Base-by-base conservation (phyloP, 495 filamentous ascomycete genomes). In the Aspergillus sparsus region DNA sequence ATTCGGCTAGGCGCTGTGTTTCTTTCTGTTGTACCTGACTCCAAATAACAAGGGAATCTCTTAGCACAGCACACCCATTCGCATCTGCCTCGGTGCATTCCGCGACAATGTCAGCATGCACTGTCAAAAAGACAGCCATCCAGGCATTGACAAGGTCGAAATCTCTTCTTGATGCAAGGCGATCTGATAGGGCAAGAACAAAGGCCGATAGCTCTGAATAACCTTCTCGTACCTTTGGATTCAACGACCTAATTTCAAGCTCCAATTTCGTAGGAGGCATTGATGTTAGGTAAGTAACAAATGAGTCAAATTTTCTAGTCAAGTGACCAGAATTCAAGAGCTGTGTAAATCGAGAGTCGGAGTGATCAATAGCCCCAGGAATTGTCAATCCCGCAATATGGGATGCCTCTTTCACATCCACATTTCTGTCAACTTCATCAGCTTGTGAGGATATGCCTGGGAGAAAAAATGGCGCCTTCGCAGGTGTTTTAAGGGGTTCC, bases 401-500 rank as follows among this genome's bases (percentile, higher is more conserved):
- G 12, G 50, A 49, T 72, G 16, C 32, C 18, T 13, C 34, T 4
- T 8, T 55, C 35, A 35, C 32, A 64, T 74, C 35, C 77, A 77
- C 64, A 67, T 71, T 42, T 68, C 77, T 55, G 62, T 68, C 47
- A n/a, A 60, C 53, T 62, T 65, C 7, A 61, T 57, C 21, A 27
- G 21, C 27, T 18, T 57, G 53, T 33, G 60, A 61, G 7, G 53
- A 50, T 41, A 49, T 39, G 1, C 90, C 88, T 10, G 92, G 90
- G 12, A 99, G 80, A 78, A 98, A 99, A 77, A 99, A 99, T 1
- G 94, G 94, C 0, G 94, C 92, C 68, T 94, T 97, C 68, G 96
- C 89, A 5, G 95, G 94, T 3, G 85, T 82, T 77, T 98, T 96
- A 31, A 92, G 92, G 0, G 92, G 82, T 74, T 96, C 90, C 63